Conservation (phyloP, 2,329 filamentous ascomycete genomes). For the Emergomyces pasteurianus region DNA sequence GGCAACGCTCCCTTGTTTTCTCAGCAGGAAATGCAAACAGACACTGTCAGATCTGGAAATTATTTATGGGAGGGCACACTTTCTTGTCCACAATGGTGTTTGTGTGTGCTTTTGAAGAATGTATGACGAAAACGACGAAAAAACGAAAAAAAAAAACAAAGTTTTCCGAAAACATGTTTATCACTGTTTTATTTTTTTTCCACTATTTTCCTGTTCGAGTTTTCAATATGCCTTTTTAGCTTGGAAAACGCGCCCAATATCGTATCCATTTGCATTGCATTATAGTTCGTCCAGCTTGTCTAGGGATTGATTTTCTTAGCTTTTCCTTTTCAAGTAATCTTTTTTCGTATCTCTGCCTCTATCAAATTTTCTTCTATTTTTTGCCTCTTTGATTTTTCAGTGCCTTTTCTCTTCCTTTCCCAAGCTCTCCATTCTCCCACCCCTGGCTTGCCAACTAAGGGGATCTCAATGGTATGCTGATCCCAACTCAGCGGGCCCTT, state of each 20-base stretch:
- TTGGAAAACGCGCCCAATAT: slow-evolving; percentile 3
- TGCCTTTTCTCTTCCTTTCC: neutral
- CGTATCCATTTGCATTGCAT: slow-evolving; percentile 8
- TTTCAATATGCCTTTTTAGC: neutral
- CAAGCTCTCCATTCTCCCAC: neutral
- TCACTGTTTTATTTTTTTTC: slow-evolving; percentile 1
- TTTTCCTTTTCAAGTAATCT: neutral
- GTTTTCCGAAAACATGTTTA: neutral
- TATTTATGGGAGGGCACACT: neutral
- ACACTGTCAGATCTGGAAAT: neutral
- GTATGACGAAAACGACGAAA: slow-evolving; percentile 1
- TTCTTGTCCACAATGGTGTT: neutral
- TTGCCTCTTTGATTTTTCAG: slow-evolving; percentile 3
- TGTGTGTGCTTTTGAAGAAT: neutral
- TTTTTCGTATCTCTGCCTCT: slow-evolving; percentile 1
- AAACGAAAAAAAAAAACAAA: neutral
- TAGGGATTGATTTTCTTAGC: slow-evolving; percentile 4
- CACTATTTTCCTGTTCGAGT: slow-evolving; percentile 6
- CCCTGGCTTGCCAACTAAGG: neutral
- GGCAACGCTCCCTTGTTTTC: neutral
- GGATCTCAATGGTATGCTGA: neutral
- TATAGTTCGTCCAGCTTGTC: slow-evolving; percentile 4
- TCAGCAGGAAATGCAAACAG: neutral
- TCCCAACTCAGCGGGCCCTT: neutral
- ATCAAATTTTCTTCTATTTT: slow-evolving; percentile 1